Conservation (phyloP, 73 alveolate species). For the Symbiodinium pilosum region DNA sequence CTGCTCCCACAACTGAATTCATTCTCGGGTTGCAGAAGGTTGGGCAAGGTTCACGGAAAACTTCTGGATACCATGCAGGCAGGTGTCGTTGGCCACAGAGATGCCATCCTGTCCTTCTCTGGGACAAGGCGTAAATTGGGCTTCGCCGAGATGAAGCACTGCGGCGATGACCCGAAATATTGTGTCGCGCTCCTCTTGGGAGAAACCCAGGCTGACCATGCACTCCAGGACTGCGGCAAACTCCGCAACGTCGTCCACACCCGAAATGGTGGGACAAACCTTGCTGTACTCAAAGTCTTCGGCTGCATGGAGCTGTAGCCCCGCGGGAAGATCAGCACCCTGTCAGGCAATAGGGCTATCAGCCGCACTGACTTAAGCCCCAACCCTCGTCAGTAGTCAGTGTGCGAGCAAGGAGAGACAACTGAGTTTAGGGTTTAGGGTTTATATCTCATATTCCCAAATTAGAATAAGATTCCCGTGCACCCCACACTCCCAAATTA, state of each 20-base stretch:
- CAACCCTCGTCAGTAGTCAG: too few relatives aligned
- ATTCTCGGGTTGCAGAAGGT: too few relatives aligned
- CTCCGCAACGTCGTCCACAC: conserved; percentile 43
- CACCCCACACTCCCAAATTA: too few relatives aligned
- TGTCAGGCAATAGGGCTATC: too few relatives aligned
- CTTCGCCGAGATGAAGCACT: conserved; percentile 71
- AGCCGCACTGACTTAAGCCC: too few relatives aligned
- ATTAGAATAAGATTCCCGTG: too few relatives aligned
- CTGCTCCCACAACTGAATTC: too few relatives aligned
- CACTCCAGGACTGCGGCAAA: conserved; percentile 36
- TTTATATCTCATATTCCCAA: too few relatives aligned
- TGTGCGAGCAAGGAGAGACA: too few relatives aligned
- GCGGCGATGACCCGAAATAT: conserved; percentile 60
- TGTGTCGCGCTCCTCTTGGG: conserved; percentile 59
- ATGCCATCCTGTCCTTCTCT: conserved; percentile 57
- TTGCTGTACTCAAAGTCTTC: conserved; percentile 76
- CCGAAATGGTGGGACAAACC: conserved; percentile 26
- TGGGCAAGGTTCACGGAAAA: too few relatives aligned
- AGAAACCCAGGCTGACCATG: conserved; percentile 25
- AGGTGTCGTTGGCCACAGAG: conserved; percentile 36
- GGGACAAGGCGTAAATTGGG: conserved; percentile 40
- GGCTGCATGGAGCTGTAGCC: conserved; percentile 52
- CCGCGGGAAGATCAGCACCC: neutral
- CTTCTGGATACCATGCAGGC: too few relatives aligned
- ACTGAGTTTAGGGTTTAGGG: too few relatives aligned